Base-by-base conservation (phyloP, 2,329 filamentous ascomycete genomes). In the Metarhizium guizhouense region DNA sequence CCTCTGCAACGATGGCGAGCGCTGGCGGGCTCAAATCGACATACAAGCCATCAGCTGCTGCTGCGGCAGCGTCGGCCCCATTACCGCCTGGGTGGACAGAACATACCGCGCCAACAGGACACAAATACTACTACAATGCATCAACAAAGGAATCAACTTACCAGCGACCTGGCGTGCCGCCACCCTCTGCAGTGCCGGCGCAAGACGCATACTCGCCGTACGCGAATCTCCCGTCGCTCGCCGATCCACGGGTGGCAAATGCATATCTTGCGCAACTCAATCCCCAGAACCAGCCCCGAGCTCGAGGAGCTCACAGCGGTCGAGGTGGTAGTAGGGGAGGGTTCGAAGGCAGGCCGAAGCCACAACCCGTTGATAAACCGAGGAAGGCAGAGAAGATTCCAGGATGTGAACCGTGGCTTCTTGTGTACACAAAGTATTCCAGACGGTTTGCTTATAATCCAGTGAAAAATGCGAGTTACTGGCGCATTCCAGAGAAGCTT, bases 391-490 rank as follows among this genome's bases (percentile, higher is more conserved):
- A 88, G 55, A 67, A 79, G 6, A 94, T 99, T 49, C 91, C 91
- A 0, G 86, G 86, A 2, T 88, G 84, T 63, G 86, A 88, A 63
- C 88, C 91, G 16, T 99, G 94, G 94, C 73, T 95, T 0, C 76
- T 99, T 3, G 90, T 99, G n/a, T 89, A 87, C 67, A 99, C 94
- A 1, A 96, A 90, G 67, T 84, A 93, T 59, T 89, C 90, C 25
- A 80, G 94, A 56, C 82, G 92, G 53, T 99, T 99, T 66, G 91
- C 92, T 2, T 89, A 95, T 74, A 96, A 99, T 62, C 82, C 85
- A 0, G 80, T 81, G 54, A 96, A 93, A 61, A 88, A 93, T 42
- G 81, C 91, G 62, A 97, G 92, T 70, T 91, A 91, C 70, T 99
- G 95, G 94, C 90, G 90, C 65, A 94, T 96, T 64, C 94, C 94